A percentile compares a stretch with the other conserved stretches of the same genome.
Evolutionary conservation across 2,329 filamentous ascomycete species (phyloP).

Genomic region (Tolypocladium ophioglossoides): DNA sequence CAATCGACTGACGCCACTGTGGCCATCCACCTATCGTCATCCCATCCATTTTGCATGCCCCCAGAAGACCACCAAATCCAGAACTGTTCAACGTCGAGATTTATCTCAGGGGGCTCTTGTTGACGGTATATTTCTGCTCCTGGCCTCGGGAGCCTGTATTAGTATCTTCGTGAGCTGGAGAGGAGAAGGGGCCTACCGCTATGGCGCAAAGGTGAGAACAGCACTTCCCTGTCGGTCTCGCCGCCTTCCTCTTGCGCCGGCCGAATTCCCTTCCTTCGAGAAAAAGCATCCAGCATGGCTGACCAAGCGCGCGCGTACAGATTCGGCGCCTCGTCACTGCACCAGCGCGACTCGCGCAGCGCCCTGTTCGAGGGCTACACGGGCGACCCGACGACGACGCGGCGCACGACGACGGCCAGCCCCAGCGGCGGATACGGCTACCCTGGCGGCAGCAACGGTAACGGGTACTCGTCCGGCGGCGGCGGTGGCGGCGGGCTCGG

Average conservation of each 20-base stretch:
- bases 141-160: not conserved
- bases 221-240: not conserved
- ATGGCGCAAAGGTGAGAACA: conserved; percentile 25
- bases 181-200: not conserved
- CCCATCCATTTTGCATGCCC: not conserved
- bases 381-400: conserved; percentile 19
- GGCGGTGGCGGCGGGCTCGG: conserved; percentile 8
- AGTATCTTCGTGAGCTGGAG: not conserved
- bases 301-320: conserved; percentile 24
- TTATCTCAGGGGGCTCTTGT: not conserved
- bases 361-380: conserved; percentile 69
- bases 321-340: conserved; percentile 57
- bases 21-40: not conserved
- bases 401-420: conserved; percentile 19
- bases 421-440: conserved; percentile 14
- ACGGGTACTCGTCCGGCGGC: conserved; percentile 32
- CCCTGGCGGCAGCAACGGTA: conserved; percentile 22
- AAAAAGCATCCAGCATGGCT: not conserved
- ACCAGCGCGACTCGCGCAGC: conserved; percentile 63
- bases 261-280: not conserved
- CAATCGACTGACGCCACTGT: not conserved
- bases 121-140: not conserved
- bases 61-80: conserved; percentile 8
- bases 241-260: not conserved
- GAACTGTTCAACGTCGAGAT: not conserved